These are phyloP conservation scores for Ramaria sp. DNA, from an alignment of 768 basidiomycete species.

Conservation along the genomic window DNA sequence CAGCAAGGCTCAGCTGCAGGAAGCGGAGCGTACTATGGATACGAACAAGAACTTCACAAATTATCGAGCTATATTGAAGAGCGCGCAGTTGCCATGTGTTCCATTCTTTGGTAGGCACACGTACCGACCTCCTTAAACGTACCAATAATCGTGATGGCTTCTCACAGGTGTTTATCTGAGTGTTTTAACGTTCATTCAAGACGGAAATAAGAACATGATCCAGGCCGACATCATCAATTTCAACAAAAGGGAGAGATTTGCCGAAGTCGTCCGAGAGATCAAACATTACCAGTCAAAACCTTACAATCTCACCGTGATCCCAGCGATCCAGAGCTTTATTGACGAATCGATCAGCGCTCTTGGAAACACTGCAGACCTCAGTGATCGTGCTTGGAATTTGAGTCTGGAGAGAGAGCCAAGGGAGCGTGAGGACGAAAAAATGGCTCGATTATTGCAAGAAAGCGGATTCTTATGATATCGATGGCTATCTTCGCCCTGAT, in stretches of 20 bases:
- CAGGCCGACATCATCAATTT: slow-evolving; percentile 80
- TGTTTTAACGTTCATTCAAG: slow-evolving; percentile 95
- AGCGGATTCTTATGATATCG: slow-evolving; percentile 61
- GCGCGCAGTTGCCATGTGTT: slow-evolving; percentile 84
- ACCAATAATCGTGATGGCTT: not conserved
- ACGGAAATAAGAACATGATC: slow-evolving; percentile 83
- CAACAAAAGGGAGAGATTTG: slow-evolving; percentile 86
- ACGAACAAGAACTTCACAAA: slow-evolving; percentile 91
- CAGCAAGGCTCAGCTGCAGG: slow-evolving; percentile 58
- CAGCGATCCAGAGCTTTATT: slow-evolving; percentile 60
- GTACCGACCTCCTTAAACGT: not conserved
- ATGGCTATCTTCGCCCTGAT: not conserved
- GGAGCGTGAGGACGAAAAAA: slow-evolving; percentile 94
- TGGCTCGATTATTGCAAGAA: slow-evolving; percentile 82
- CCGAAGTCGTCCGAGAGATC: slow-evolving; percentile 96
- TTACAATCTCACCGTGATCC: slow-evolving; percentile 72
- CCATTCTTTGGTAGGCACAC: slow-evolving; percentile 78
- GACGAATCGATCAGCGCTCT: slow-evolving; percentile 68
- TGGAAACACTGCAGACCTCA: slow-evolving; percentile 53
- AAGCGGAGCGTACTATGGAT: slow-evolving; percentile 84
- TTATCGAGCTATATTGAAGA: slow-evolving; percentile 75
- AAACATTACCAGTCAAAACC: slow-evolving; percentile 89
- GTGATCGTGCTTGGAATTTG: slow-evolving; percentile 74
- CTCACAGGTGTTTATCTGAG: slow-evolving; percentile 88
- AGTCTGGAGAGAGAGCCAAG: slow-evolving; percentile 85